Evolutionary conservation across 208 protist genomes (phyloP).

Genomic region (Leishmania major): DNA sequence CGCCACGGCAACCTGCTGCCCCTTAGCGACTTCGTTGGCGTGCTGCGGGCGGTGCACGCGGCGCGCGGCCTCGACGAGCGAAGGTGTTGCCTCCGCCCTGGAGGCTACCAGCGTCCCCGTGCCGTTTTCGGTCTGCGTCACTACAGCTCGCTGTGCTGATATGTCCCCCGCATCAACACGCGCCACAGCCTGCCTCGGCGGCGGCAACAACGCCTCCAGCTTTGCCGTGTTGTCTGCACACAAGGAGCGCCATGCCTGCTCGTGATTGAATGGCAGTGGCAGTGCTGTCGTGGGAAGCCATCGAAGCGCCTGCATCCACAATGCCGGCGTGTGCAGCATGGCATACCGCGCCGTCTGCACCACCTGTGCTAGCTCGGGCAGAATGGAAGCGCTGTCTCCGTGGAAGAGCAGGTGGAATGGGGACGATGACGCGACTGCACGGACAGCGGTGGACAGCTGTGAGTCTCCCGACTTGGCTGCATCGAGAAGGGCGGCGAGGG

Average conservation of each 20-base stretch:
- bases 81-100: slow-evolving; percentile 13
- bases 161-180: slow-evolving; percentile 6
- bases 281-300: slow-evolving; percentile 50
- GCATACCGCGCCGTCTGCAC: slow-evolving; percentile 64
- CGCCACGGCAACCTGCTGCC: slow-evolving; percentile 24
- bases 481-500: background rate
- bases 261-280: slow-evolving; percentile 51
- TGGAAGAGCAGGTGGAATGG: slow-evolving; percentile 1
- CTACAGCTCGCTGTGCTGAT: background rate
- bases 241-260: slow-evolving; percentile 25
- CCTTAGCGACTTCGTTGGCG: slow-evolving; percentile 19
- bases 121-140: background rate
- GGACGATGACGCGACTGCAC: background rate
- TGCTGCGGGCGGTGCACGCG: slow-evolving; percentile 21
- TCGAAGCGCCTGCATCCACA: slow-evolving; percentile 52
- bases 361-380: slow-evolving; percentile 43
- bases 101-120: background rate
- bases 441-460: background rate
- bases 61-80: slow-evolving; percentile 30
- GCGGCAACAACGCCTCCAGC: slow-evolving; percentile 17
- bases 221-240: slow-evolving; percentile 25
- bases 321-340: slow-evolving; percentile 37
- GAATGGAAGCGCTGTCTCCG: slow-evolving; percentile 19
- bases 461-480: background rate
- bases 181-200: background rate